Percentiles rank a stretch among this genome's conserved stretches.
These are phyloP conservation scores for Leccinum obscurum DNA, from an alignment of 768 basidiomycete species.

Conservation along the genomic window DNA sequence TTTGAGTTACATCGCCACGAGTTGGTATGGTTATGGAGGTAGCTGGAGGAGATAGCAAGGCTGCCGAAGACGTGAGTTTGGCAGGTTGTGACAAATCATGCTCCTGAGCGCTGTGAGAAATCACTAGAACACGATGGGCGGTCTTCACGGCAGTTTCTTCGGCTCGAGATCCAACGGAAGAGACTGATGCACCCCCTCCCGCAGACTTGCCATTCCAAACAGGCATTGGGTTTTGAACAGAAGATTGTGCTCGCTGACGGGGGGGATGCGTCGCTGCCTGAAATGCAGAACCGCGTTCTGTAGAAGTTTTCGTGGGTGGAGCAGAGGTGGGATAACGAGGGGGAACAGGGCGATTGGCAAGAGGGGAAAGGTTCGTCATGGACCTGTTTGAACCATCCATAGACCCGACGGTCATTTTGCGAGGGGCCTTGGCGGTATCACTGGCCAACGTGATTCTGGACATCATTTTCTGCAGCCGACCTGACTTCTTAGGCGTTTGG, in stretches of 20 bases:
- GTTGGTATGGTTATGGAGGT: conserved; percentile 4
- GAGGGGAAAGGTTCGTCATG: conserved; percentile 43
- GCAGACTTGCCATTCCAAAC: conserved; percentile 18
- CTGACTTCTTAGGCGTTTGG: conserved; percentile 44
- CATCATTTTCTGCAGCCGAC: conserved; percentile 79
- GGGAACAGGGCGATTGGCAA: conserved; percentile 62
- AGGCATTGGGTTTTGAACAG: conserved; percentile 22
- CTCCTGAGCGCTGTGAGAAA: conserved; percentile 10
- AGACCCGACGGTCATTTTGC: conserved; percentile 31
- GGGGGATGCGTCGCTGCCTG: conserved; percentile 13
- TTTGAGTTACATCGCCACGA: conserved; percentile 3
- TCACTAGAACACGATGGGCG: conserved; percentile 1
- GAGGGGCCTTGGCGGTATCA: conserved; percentile 32
- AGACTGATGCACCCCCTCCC: conserved; percentile 9
- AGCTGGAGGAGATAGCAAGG: conserved; percentile 4
- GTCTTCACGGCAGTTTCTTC: conserved; percentile 1
- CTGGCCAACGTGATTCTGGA: conserved; percentile 64
- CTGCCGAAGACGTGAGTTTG: conserved; percentile 5
- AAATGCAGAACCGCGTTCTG: conserved; percentile 29
- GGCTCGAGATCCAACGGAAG: conserved; percentile 10
- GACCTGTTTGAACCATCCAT: conserved; percentile 32
- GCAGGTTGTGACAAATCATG: conserved; percentile 2
- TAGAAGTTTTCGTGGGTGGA: conserved; percentile 47
- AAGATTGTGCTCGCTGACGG: conserved; percentile 33
- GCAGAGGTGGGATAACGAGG: conserved; percentile 51